phyloP scores from a whole-genome alignment of 805 yeast species.

The Zygosaccharomyces bisporus region DNA sequence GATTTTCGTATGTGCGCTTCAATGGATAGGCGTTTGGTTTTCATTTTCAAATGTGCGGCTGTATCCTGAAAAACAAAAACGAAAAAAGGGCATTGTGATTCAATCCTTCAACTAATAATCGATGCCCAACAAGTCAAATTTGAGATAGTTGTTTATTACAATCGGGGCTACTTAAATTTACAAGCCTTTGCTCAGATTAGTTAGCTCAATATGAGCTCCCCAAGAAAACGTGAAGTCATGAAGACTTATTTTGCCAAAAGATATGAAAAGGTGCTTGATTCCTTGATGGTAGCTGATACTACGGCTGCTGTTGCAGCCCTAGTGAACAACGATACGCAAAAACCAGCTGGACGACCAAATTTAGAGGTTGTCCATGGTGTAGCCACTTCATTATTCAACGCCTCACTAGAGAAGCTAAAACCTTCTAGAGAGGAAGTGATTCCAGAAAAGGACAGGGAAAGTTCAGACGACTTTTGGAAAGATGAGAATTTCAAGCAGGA shows the following conservation, averaged over 20 bases:
- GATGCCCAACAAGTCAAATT: too few species aligned
- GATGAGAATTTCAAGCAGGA: slow-evolving; percentile 27
- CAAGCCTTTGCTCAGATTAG: too few species aligned
- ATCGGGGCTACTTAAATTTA: too few species aligned
- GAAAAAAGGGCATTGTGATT: background rate
- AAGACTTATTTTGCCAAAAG: slow-evolving; percentile 24
- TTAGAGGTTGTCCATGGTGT: slow-evolving; percentile 37
- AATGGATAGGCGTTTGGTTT: too few species aligned
- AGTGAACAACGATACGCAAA: slow-evolving; percentile 10
- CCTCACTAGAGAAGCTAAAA: slow-evolving; percentile 41
- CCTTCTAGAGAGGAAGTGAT: slow-evolving; percentile 9
- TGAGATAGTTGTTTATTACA: background rate
- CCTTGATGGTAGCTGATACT: slow-evolving; percentile 25
- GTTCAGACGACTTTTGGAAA: slow-evolving; percentile 27
- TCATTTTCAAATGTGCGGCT: background rate
- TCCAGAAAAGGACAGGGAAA: slow-evolving; percentile 20
- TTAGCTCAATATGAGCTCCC: slow-evolving; percentile 9
- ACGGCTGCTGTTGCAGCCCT: slow-evolving; percentile 16
- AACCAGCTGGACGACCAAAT: slow-evolving; percentile 18
- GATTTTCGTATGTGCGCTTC: background rate
- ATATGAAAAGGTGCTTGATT: slow-evolving; percentile 27
- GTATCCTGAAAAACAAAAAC: background rate
- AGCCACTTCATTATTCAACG: slow-evolving; percentile 44
- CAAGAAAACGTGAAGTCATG: slow-evolving; percentile 19
- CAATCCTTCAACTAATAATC: too few species aligned